Conservation (phyloP, 768 basidiomycete genomes). For the Lactarius tabidus region DNA sequence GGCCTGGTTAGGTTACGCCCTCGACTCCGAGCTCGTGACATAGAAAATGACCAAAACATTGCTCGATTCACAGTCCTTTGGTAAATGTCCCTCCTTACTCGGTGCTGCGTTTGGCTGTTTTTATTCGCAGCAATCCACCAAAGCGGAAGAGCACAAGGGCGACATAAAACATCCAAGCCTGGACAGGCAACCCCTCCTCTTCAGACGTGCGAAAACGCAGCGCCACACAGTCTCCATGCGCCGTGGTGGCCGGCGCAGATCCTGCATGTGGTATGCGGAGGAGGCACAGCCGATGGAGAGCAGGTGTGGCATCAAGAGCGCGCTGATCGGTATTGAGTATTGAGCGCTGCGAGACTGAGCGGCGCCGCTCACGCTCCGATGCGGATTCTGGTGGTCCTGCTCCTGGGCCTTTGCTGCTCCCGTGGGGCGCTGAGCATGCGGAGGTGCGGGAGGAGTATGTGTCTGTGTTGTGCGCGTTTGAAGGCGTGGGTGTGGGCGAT, state of each 20-base stretch:
- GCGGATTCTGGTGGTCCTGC: conserved; percentile 4
- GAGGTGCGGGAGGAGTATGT: conserved; percentile 40
- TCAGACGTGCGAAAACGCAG: conserved; percentile 55
- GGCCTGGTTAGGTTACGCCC: too few species aligned
- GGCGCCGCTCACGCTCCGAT: conserved; percentile 25
- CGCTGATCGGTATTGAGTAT: conserved; percentile 79
- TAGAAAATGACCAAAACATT: too few species aligned
- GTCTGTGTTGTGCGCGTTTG: conserved; percentile 43
- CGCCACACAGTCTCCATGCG: conserved; percentile 55
- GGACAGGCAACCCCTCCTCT: conserved; percentile 47
- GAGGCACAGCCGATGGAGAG: conserved; percentile 52
- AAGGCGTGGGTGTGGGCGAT: conserved; percentile 35
- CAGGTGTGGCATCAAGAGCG: conserved; percentile 71
- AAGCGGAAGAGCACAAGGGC: conserved; percentile 61
- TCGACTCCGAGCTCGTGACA: too few species aligned
- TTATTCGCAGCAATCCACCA: conserved; percentile 58
- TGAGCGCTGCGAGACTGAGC: conserved; percentile 58
- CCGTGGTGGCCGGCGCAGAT: conserved; percentile 63
- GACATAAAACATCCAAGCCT: conserved; percentile 75
- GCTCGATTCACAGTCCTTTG: too few species aligned
- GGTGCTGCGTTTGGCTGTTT: too few species aligned
- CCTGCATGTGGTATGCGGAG: conserved; percentile 73
- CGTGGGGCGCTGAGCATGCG: conserved; percentile 31
- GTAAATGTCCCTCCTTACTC: too few species aligned
- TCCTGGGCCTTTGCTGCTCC: neutral